Evolutionary conservation across 75 land plant species (phyloP), one percentile per base, ranked within the genome.

Genomic region (Sequoia sempervirens): DNA sequence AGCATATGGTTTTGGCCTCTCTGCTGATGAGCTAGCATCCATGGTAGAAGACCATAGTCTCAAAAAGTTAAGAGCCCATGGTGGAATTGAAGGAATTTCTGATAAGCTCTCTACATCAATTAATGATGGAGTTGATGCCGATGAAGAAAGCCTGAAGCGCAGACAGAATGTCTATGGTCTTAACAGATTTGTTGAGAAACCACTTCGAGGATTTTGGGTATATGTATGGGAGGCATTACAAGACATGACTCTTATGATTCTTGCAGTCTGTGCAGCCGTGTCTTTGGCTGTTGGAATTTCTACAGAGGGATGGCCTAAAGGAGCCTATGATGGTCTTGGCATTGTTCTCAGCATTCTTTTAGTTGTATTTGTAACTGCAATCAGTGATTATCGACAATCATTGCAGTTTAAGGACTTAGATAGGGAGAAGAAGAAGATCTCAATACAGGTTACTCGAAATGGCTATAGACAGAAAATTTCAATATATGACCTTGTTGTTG

Each of bases 171-270:
- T 89, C 13, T 95, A 82, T 89, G 99, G 99, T 79, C 28, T 89
- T 69, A 97, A 97, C 85, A 92, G 88, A 81, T 97, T 94, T 73
- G 82, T 90, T 32, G 97, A 92, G 84, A 87, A 81, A 68, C 87
- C 86, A 86, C 47, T 82, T 14, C 82, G 89, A 50, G 87, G 98
- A 74, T 97, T 97, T 86, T 97, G 89, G 92, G 89, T 93, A 8
- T 97, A 92, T 91, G 96, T 97, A 17, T 95, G 94, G 96, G 99
- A 97, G 87, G 94, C 99, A 30, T 90, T 96, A 84, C 95, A 97
- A 46, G 99, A 97, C 82, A 91, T 86, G 85, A 97, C 99, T 17
- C 92, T 97, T 15, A 92, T 92, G 82, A 93, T 95, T 50, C 90
- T 97, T 47, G 96, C 84, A 40, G 89, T 92, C 1, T 95, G 98